Conservation (phyloP, 2,329 filamentous ascomycete genomes). For the Ophiostoma piceae region DNA sequence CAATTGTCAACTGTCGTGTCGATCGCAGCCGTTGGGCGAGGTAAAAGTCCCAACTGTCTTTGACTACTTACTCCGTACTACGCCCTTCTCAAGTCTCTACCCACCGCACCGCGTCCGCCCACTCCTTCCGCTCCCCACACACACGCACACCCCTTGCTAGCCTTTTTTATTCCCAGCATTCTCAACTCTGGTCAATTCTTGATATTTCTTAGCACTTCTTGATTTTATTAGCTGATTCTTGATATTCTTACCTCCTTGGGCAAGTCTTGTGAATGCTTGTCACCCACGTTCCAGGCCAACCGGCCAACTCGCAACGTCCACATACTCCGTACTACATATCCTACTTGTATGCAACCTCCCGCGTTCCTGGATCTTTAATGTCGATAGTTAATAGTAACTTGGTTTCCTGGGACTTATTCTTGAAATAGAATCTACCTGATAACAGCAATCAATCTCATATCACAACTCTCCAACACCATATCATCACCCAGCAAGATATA, state of each 20-base stretch:
- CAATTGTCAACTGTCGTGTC: neutral
- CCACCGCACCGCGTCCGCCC: constrained; percentile 1
- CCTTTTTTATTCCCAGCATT: neutral
- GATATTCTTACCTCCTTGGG: neutral
- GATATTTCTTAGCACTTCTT: neutral
- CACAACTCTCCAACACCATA: neutral
- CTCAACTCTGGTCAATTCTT: neutral
- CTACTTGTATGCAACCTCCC: neutral
- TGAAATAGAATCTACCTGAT: neutral
- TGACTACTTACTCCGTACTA: neutral
- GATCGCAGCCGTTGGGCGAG: neutral
- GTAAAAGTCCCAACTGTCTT: neutral
- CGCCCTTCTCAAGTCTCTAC: neutral
- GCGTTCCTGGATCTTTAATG: neutral
- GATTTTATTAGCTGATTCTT: neutral
- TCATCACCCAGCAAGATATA: neutral
- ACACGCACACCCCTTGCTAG: constrained; percentile 7
- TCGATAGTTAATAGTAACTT: neutral
- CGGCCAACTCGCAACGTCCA: neutral
- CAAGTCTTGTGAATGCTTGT: constrained; percentile 13
- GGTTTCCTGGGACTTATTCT: neutral
- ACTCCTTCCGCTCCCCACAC: neutral
- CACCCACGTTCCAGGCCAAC: constrained; percentile 1
- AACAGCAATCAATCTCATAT: neutral
- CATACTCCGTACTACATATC: neutral